These are phyloP conservation scores for Pleurozium schreberi DNA, from an alignment of 225 moss, liverwort and hornwort species.

Conservation along the genomic window DNA sequence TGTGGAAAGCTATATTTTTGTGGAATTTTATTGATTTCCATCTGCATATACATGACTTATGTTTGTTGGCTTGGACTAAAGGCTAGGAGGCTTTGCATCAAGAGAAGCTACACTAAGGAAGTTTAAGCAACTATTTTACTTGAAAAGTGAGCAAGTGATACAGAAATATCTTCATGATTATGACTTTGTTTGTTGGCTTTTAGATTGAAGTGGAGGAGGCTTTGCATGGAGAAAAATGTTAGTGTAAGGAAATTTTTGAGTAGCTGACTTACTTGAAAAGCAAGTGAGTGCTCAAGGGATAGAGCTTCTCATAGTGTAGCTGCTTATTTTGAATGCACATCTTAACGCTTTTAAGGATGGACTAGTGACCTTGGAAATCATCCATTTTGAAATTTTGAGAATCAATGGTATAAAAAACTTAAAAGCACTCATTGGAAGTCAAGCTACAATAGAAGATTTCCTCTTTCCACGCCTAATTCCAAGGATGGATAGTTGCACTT, in stretches of 20 bases:
- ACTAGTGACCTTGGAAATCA: too few relatives aligned
- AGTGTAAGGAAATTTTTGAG: background rate
- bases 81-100: background rate
- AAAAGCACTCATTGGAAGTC: too few relatives aligned
- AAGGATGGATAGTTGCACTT: too few relatives aligned
- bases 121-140: background rate
- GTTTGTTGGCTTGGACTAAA: background rate
- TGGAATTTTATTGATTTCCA: background rate
- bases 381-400: too few relatives aligned
- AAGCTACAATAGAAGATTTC: too few relatives aligned
- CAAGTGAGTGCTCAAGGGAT: background rate
- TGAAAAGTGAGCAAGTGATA: background rate
- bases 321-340: background rate
- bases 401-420: too few relatives aligned
- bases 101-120: background rate
- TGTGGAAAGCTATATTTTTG: background rate
- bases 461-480: too few relatives aligned
- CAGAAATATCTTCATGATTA: background rate
- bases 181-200: background rate
- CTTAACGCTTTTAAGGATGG: too few relatives aligned
- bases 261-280: background rate
- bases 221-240: background rate
- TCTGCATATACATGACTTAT: background rate
- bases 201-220: background rate
- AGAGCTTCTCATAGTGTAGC: background rate